These are phyloP conservation scores for Raphidocelis subcapitata DNA, from an alignment of 139 green algal genomes.

Conservation along the genomic window DNA sequence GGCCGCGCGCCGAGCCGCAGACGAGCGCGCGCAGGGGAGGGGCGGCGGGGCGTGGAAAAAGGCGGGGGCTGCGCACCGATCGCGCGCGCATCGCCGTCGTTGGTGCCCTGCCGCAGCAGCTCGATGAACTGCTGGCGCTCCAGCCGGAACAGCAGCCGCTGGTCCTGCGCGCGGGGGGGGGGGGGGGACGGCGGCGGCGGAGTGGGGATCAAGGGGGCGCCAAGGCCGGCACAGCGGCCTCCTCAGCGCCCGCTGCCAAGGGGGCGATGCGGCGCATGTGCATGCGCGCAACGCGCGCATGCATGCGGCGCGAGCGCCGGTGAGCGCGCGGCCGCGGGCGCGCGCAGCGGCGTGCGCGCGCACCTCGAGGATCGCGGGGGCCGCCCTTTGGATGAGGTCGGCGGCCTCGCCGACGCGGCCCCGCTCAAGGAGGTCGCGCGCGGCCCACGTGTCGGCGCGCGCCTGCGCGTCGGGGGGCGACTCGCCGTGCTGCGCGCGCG, in stretches of 20 bases:
- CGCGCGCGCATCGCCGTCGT: slow-evolving; percentile 19
- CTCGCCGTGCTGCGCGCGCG: too few species aligned
- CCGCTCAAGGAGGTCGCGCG: slow-evolving; percentile 10
- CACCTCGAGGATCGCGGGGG: slow-evolving; percentile 27
- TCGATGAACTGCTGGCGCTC: slow-evolving; percentile 64
- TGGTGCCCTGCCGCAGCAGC: slow-evolving; percentile 33
- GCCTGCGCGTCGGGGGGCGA: too few species aligned
- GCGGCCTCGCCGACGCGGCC: slow-evolving; percentile 22
- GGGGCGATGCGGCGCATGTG: background rate
- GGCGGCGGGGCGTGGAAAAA: too few species aligned
- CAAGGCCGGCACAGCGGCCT: background rate
- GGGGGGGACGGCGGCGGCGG: background rate
- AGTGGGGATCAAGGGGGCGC: background rate
- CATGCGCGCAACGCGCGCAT: background rate
- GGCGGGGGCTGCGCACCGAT: slow-evolving; percentile 20
- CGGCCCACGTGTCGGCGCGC: background rate
- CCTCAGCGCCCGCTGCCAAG: background rate
- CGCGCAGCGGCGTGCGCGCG: background rate
- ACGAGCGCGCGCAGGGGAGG: too few species aligned
- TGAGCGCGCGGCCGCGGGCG: too few species aligned
- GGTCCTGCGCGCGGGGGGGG: slow-evolving; percentile 37
- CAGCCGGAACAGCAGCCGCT: slow-evolving; percentile 51
- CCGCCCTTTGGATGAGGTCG: slow-evolving; percentile 10
- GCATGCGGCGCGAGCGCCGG: too few species aligned
- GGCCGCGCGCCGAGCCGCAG: background rate